Percentiles rank a stretch among this genome's conserved stretches.
phyloP scores from a whole-genome alignment of 2,329 filamentous ascomycete genomes.

The Fusarium phyllophilum region DNA sequence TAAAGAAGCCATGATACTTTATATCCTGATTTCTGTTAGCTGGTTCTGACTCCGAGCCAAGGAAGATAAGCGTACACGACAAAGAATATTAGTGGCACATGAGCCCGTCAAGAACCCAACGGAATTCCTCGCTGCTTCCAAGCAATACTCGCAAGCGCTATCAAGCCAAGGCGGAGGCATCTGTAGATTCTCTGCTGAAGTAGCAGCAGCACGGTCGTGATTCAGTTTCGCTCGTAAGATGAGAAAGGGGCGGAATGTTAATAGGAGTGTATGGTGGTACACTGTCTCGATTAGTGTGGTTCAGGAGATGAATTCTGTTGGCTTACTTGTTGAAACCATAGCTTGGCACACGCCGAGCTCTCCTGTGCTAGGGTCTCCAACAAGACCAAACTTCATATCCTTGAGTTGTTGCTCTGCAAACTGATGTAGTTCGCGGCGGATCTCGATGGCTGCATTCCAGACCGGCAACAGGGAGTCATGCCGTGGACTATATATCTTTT shows the following conservation, averaged over 20 bases:
- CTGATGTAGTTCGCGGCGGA: constrained; percentile 43
- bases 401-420: constrained; percentile 46
- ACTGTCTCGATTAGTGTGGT: constrained; percentile 42
- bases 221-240: constrained; percentile 55
- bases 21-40: constrained; percentile 48
- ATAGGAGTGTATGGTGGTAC: constrained; percentile 54
- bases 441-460: constrained; percentile 48
- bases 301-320: background rate
- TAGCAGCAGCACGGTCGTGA: constrained; percentile 41
- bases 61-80: constrained; percentile 46
- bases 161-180: constrained; percentile 52
- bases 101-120: constrained; percentile 54
- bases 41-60: too few relatives aligned
- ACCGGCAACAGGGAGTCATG: constrained; percentile 51
- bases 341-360: constrained; percentile 53
- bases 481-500: constrained; percentile 53
- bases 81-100: constrained; percentile 52
- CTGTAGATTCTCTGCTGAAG: constrained; percentile 20
- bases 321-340: constrained; percentile 53
- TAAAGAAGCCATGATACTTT: constrained; percentile 57
- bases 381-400: constrained; percentile 48
- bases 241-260: constrained; percentile 57
- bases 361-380: constrained; percentile 50
- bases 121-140: constrained; percentile 53
- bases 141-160: constrained; percentile 54